Base-by-base conservation (phyloP, 2,329 filamentous ascomycete species). In the Clarireedia paspali region DNA sequence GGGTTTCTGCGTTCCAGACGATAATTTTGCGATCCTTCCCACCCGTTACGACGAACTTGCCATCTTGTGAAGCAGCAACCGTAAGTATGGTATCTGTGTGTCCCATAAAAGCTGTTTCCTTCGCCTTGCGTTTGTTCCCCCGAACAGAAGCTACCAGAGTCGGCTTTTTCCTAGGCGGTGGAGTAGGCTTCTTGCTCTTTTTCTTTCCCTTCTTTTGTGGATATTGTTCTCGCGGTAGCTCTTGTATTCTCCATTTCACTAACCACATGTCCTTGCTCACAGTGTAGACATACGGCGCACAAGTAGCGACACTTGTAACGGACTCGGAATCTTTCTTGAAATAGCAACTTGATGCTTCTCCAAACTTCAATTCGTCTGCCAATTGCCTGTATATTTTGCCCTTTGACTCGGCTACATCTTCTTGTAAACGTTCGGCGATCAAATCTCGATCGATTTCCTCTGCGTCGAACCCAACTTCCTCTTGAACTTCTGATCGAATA, bases 391-490 rank as follows among this genome's bases (percentile, higher is more conserved):
- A 97, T 50, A 96, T 80, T 64, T 87, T 87, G 57, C 94, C 94
- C 74, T 96, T 96, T 55, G 83, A 83, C 73, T 96, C 94, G 52
- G 94, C 85, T 45, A 94, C 89, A 70, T 97, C 94, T 73, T 96
- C 90, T 71, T 92, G 85, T 65, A 99, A 75, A 64, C 91, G 79
- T 71, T 95, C 89, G 44, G 92, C 91, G 66, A 99, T 91, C 64
- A 96, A 75, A 68, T 99, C 94, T 57, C 87, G 81, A 73, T 97
- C 94, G 57, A 99, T 88, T 53, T 97, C 89, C 64, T 87, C 91
- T 6, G 94, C 94, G 72, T 99, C 91, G 68, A 97, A 99, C 40
- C 91, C 94, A 53, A 80, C 80, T 61, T 90, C 87, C 64, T 95
- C 87, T 61, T 47, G 46, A 45, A 90, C 84, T 63, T 96, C 88